Conservation (phyloP, 306 rosid species). For the Lotus japonicus region DNA sequence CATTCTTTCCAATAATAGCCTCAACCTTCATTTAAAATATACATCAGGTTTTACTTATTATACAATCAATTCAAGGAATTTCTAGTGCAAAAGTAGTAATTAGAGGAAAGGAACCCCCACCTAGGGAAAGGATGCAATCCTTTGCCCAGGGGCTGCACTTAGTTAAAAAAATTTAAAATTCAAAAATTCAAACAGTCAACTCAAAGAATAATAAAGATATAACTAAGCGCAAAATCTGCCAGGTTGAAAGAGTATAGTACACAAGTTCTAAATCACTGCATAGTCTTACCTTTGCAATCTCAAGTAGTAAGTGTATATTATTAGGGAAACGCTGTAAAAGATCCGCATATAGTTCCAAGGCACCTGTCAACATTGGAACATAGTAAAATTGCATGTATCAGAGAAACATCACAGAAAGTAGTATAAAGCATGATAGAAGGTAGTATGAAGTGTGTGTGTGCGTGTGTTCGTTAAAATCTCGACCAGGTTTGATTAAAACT, state of each 20-base stretch:
- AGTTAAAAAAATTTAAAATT: background rate
- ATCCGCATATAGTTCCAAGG: slow-evolving; percentile 79
- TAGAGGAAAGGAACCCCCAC: background rate
- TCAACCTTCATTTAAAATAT: slow-evolving; percentile 62
- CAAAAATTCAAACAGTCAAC: background rate
- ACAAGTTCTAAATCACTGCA: slow-evolving; percentile 15
- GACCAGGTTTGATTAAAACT: background rate
- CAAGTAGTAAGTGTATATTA: slow-evolving; percentile 81
- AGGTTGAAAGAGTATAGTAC: background rate
- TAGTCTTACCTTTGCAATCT: slow-evolving; percentile 83
- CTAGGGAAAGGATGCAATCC: slow-evolving; percentile 8
- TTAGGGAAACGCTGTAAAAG: slow-evolving; percentile 94
- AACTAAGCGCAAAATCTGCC: slow-evolving; percentile 2
- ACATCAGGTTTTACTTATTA: slow-evolving; percentile 15
- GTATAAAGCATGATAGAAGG: background rate
- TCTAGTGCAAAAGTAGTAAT: background rate
- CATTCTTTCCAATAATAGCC: slow-evolving; percentile 91
- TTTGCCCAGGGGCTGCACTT: background rate
- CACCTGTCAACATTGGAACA: slow-evolving; percentile 57
- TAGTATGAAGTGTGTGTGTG: background rate
- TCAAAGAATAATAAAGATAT: background rate
- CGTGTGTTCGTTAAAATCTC: background rate
- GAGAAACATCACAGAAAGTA: slow-evolving; percentile 2
- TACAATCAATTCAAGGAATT: slow-evolving; percentile 18
- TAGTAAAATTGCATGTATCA: slow-evolving; percentile 6